Conservation (phyloP, 148 eudicot genomes). For the Hydrangea macrophylla region DNA sequence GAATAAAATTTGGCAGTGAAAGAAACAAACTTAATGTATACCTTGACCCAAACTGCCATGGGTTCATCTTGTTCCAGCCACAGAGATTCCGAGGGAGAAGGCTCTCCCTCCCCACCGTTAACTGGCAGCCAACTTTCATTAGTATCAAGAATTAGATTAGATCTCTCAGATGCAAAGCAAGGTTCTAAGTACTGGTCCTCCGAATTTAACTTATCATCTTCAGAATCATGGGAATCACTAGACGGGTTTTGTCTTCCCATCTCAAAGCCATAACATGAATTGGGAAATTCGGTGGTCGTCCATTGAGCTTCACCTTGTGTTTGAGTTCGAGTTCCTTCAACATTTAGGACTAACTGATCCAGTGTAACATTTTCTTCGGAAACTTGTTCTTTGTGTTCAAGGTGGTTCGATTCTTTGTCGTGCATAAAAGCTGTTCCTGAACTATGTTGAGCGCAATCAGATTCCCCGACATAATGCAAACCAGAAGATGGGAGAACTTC, state of each 20-base stretch:
- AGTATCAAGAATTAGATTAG: slow-evolving; percentile 47
- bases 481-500: slow-evolving; percentile 65
- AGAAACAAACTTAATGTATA: slow-evolving; percentile 22
- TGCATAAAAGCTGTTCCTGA: slow-evolving; percentile 36
- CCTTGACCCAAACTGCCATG: slow-evolving; percentile 96
- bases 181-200: slow-evolving; percentile 35
- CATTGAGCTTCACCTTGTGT: slow-evolving; percentile 25
- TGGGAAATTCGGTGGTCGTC: slow-evolving; percentile 23
- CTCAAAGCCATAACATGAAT: slow-evolving; percentile 39
- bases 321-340: slow-evolving; percentile 26
- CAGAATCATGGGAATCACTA: slow-evolving; percentile 48
- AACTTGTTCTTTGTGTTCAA: slow-evolving; percentile 29
- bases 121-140: slow-evolving; percentile 42
- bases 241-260: slow-evolving; percentile 39
- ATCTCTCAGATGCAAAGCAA: slow-evolving; percentile 46
- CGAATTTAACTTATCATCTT: slow-evolving; percentile 39
- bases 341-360: slow-evolving; percentile 28
- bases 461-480: slow-evolving; percentile 41
- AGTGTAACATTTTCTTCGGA: slow-evolving; percentile 30
- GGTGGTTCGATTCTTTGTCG: slow-evolving; percentile 38
- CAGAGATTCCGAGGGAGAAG: slow-evolving; percentile 35
- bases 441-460: slow-evolving; percentile 48
- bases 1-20: slow-evolving; percentile 5
- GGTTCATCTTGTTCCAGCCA: slow-evolving; percentile 71
- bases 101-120: slow-evolving; percentile 42